phyloP scores from a whole-genome alignment of 2,329 filamentous ascomycete genomes.

The Fusarium sp. region DNA sequence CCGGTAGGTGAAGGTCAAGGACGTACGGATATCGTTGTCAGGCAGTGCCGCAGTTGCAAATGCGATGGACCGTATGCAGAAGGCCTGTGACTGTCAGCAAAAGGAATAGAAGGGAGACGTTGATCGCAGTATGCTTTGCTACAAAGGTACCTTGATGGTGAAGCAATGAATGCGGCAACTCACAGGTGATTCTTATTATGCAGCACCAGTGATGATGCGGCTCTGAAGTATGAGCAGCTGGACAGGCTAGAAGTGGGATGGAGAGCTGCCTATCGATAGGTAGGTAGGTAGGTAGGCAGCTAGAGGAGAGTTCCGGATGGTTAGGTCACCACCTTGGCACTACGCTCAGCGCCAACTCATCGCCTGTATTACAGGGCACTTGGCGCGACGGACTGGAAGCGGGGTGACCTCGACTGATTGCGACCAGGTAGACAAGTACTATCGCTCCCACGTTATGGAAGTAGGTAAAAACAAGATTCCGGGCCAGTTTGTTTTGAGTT shows the following conservation, averaged over 20 bases:
- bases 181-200: constrained; percentile 9
- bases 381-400: constrained; percentile 4
- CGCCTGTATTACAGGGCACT: constrained; percentile 13
- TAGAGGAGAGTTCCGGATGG: constrained; percentile 16
- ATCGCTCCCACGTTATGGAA: not conserved
- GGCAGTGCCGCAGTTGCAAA: not conserved
- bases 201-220: constrained; percentile 31
- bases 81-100: constrained; percentile 19
- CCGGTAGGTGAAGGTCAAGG: constrained; percentile 15
- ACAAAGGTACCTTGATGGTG: constrained; percentile 33
- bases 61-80: not conserved
- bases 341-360: not conserved
- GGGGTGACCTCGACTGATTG: constrained; percentile 2
- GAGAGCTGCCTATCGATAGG: too few relatives aligned
- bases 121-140: not conserved
- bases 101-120: not conserved
- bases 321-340: constrained; percentile 9
- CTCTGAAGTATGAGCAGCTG: constrained; percentile 13
- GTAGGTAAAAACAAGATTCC: not conserved
- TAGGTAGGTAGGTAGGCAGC: too few relatives aligned
- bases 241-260: constrained; percentile 24
- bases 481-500: not conserved
- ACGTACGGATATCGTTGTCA: constrained; percentile 23
- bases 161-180: constrained; percentile 1
- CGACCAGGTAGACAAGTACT: not conserved